These are phyloP conservation scores for Magnaporthiopsis rhizophila DNA, from an alignment of 2,329 filamentous ascomycete species.

Conservation along the genomic window DNA sequence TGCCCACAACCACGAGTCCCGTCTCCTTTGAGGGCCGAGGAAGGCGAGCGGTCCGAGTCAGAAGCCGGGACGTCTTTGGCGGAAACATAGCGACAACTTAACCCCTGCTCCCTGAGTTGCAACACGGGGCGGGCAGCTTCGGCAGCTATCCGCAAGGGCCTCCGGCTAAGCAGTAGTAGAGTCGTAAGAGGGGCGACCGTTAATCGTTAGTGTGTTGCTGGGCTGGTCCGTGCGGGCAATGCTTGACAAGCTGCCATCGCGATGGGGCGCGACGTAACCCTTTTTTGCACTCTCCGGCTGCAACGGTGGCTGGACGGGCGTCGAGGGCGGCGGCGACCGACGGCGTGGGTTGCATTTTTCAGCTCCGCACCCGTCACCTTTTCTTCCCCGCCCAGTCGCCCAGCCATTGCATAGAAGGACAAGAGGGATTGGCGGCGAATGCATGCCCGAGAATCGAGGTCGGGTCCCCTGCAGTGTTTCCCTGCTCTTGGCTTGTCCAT, in stretches of 20 bases:
- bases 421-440: neutral
- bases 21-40: neutral
- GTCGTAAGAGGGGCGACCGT: neutral
- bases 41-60: neutral
- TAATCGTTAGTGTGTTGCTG: neutral
- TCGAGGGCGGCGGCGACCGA: neutral
- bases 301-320: neutral
- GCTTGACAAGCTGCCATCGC: neutral
- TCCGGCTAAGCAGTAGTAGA: neutral
- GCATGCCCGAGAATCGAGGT: no score
- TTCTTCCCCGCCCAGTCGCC: no score
- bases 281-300: neutral
- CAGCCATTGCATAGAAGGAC: neutral
- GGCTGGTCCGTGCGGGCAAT: neutral
- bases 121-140: no score
- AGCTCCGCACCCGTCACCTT: neutral
- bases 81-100: neutral
- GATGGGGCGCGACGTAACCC: no score
- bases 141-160: neutral
- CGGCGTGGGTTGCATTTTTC: neutral
- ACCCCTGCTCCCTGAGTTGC: neutral
- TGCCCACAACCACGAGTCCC: no score
- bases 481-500: no score
- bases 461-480: no score
- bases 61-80: neutral